Evolutionary conservation across 179 eudicot species (phyloP).

Genomic region (Monotropa hypopitys): DNA sequence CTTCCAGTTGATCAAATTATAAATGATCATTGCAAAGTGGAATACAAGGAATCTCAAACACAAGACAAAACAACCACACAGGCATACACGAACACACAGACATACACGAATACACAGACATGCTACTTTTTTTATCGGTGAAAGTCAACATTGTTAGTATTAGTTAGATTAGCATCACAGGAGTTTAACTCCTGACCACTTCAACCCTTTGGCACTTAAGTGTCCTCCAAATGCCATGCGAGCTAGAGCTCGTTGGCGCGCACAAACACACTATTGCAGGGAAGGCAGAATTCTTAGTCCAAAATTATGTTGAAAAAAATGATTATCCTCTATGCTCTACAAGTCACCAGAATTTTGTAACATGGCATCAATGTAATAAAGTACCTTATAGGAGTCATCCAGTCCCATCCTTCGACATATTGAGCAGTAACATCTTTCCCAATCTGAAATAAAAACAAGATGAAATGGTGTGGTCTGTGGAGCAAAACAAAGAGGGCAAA

Average conservation of each 20-base stretch:
- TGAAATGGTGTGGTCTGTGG: not conserved
- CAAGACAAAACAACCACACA: not conserved
- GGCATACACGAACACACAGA: too few relatives aligned
- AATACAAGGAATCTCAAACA: not conserved
- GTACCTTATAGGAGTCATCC: conserved; percentile 96
- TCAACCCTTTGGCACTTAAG: too few relatives aligned
- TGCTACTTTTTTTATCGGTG: too few relatives aligned
- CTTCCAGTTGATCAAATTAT: not conserved
- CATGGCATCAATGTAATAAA: not conserved
- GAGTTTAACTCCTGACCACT: too few relatives aligned
- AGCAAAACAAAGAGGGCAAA: not conserved
- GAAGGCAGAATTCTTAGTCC: not conserved
- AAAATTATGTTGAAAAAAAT: not conserved
- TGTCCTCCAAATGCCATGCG: too few relatives aligned
- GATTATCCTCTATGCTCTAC: not conserved
- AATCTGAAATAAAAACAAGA: conserved; percentile 37
- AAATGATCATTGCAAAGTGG: not conserved
- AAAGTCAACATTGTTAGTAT: too few relatives aligned
- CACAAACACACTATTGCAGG: not conserved
- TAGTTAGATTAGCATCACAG: too few relatives aligned
- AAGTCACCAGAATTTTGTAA: not conserved
- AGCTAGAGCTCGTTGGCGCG: too few relatives aligned
- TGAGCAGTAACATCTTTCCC: conserved; percentile 95
- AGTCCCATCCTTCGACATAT: conserved; percentile 98
- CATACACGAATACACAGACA: too few relatives aligned